Evolutionary conservation across 2,329 filamentous ascomycete genomes (phyloP).

Genomic region (Tolypocladium guangdongense): DNA sequence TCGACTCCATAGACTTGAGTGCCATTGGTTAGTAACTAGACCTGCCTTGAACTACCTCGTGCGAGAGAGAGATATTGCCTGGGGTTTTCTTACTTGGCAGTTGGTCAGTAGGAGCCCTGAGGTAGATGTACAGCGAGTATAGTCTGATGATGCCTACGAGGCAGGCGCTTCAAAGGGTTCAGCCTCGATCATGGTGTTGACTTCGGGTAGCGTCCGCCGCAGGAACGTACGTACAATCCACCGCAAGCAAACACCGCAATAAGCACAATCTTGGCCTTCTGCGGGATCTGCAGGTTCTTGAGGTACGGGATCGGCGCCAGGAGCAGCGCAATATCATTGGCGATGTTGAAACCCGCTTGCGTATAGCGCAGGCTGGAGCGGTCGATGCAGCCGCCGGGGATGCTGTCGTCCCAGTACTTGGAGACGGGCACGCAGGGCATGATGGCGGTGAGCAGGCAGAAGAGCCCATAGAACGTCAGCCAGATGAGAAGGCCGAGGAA

Average conservation of each 20-base stretch:
- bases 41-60: no score
- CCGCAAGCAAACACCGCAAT: slow-evolving; percentile 26
- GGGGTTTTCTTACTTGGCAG: no score
- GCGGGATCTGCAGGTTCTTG: slow-evolving; percentile 24
- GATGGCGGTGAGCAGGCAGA: slow-evolving; percentile 11
- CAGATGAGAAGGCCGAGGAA: slow-evolving; percentile 12
- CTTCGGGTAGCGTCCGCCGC: background rate
- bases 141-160: slow-evolving; percentile 14
- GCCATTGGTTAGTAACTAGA: no score
- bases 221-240: slow-evolving; percentile 21
- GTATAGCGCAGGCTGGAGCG: slow-evolving; percentile 11
- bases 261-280: slow-evolving; percentile 29
- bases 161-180: slow-evolving; percentile 7
- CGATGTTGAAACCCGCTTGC: slow-evolving; percentile 21
- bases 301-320: slow-evolving; percentile 18
- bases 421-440: slow-evolving; percentile 15
- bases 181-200: no score
- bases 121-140: slow-evolving; percentile 9
- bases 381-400: slow-evolving; percentile 13
- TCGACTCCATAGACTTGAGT: slow-evolving; percentile 9
- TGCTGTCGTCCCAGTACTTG: slow-evolving; percentile 15
- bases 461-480: slow-evolving; percentile 9
- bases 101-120: no score
- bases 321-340: slow-evolving; percentile 18
- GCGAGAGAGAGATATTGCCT: no score